Conservation (phyloP, 2,329 filamentous ascomycete species). For the Pseudogymnoascus sp. region DNA sequence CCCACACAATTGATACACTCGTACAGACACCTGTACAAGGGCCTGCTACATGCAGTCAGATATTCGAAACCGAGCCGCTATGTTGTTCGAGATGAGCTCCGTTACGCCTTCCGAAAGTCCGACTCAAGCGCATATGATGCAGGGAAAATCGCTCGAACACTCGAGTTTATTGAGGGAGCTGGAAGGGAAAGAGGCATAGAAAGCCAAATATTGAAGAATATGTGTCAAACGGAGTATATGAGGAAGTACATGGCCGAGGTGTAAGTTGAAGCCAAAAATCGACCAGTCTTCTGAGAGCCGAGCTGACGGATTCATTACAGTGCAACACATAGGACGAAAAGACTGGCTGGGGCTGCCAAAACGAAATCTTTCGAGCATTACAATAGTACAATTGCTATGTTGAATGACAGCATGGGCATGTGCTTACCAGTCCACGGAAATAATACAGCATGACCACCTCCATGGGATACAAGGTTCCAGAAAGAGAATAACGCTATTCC, state of each 20-base stretch:
- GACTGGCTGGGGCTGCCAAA: constrained; percentile 15
- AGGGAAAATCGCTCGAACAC: constrained; percentile 51
- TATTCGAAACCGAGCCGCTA: constrained; percentile 62
- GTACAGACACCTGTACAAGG: constrained; percentile 63
- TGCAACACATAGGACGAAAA: constrained; percentile 15
- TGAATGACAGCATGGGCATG: constrained; percentile 65
- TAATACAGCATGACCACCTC: not conserved
- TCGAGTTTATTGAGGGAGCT: constrained; percentile 63
- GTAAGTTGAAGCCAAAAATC: not conserved
- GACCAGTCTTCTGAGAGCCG: not conserved
- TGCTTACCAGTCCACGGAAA: constrained; percentile 37
- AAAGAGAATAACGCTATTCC: not conserved
- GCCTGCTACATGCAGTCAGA: constrained; percentile 60
- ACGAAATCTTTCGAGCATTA: constrained; percentile 45
- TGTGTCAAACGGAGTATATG: constrained; percentile 41
- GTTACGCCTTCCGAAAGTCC: constrained; percentile 49
- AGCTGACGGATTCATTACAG: constrained; percentile 11
- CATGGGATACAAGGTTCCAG: not conserved
- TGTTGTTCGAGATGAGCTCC: constrained; percentile 50
- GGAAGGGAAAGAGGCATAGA: constrained; percentile 57
- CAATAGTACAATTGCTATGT: constrained; percentile 61
- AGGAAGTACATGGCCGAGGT: constrained; percentile 3
- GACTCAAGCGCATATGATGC: constrained; percentile 38
- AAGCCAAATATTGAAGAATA: constrained; percentile 63
- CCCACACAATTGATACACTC: constrained; percentile 45